Base-by-base conservation (phyloP, 345 rosid species). In the Euphorbia tirucalli region DNA sequence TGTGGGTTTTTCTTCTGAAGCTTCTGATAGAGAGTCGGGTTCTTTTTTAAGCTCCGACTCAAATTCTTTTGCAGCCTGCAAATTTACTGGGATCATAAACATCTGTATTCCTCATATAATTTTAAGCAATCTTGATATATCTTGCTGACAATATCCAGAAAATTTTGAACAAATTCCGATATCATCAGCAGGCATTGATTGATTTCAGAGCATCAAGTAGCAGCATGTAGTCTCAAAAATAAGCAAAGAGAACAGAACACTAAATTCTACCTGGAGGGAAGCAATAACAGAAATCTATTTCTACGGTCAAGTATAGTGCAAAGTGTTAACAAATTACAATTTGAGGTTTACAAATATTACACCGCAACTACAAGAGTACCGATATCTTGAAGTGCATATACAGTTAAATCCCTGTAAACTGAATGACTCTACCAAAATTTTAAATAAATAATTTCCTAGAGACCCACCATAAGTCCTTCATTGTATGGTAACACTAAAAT, bases 1-100 rank as follows among this genome's bases (percentile, higher is more conserved):
- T 59, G 77, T 73, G 0, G 91, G 82, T 44, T 70, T 80, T 76
- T 82, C 83, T 39, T 27, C 72, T 5, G 91, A 74, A 22, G 78
- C 56, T 7, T 82, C 89, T 1, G 85, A 4, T 24, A 1, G 27
- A 54, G 91, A 77, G 50, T 88, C 92, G 0, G 93, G 93, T 52
- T 88, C 94, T 67, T 87, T 92, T 71, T 90, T 94, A n/a, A 94
- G 90, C 88, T 94, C 98, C 9, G 92, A 80, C 82, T 94, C 98
- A 0, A 94, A 92, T 76, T 94, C 98, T 73, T 90, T 94, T 55
- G 98, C 97, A 70, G 98, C 98, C 98, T 94, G 83, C 80, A 83
- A 46, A 78, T 67, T 71, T 67, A 43, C 61, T 66, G 1, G 13
- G 16, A 19, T 65, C 21, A 66, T 6, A 49, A 35, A 19, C 7